Conservation (phyloP, 768 basidiomycete genomes). For the Pleurotus tuoliensis region DNA sequence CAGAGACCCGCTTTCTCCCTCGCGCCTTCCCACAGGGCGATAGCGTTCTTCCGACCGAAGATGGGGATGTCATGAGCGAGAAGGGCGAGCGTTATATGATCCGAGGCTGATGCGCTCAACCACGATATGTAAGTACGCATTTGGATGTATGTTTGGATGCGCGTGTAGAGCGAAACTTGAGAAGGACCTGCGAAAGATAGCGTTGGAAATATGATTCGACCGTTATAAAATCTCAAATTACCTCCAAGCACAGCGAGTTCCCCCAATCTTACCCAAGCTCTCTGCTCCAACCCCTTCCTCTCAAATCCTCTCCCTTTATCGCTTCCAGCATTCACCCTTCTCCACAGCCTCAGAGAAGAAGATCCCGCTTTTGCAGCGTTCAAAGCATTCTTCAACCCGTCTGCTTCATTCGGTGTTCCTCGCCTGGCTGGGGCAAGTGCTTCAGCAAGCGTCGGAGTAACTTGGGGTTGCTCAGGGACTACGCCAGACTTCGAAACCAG, state of each 20-base stretch:
- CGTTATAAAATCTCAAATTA: slow-evolving; percentile 1
- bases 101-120: slow-evolving; percentile 36
- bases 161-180: slow-evolving; percentile 30
- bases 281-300: slow-evolving; percentile 38
- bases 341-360: slow-evolving; percentile 9
- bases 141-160: slow-evolving; percentile 52
- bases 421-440: slow-evolving; percentile 27
- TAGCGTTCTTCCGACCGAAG: slow-evolving; percentile 7
- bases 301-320: slow-evolving; percentile 23
- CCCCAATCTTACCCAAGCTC: slow-evolving; percentile 48
- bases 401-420: slow-evolving; percentile 35
- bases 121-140: slow-evolving; percentile 39
- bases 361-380: slow-evolving; percentile 9
- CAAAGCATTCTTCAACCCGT: slow-evolving; percentile 33
- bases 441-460: slow-evolving; percentile 20
- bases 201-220: neutral
- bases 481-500: neutral
- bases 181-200: slow-evolving; percentile 14
- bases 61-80: slow-evolving; percentile 32
- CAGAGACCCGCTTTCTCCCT: slow-evolving; percentile 10
- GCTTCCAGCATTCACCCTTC: slow-evolving; percentile 15
- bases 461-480: neutral
- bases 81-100: slow-evolving; percentile 57
- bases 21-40: slow-evolving; percentile 12
- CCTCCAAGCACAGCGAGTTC: slow-evolving; percentile 30